Percentiles rank a stretch among this genome's conserved stretches.
Conservation (phyloP, 2,329 filamentous ascomycete genomes). For the Fusarium protoensiforme region DNA sequence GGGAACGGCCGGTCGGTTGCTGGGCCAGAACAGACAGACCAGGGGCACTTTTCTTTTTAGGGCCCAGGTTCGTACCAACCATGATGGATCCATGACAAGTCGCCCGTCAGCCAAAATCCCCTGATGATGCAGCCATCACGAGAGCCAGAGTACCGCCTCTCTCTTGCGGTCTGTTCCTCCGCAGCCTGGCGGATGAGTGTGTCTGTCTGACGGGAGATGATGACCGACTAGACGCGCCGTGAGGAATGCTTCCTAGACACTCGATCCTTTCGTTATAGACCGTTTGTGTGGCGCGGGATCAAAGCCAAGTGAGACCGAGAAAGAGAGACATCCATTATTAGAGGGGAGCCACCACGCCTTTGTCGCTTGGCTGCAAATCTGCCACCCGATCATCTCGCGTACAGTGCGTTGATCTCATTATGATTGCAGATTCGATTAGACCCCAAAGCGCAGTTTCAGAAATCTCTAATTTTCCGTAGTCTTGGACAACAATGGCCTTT, state of each 20-base stretch:
- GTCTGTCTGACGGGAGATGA: background rate
- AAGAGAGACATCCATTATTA: constrained; percentile 3
- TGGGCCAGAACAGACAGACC: constrained; percentile 9
- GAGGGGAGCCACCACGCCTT: constrained; percentile 21
- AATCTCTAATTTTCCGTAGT: constrained; percentile 15
- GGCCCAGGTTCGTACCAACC: constrained; percentile 16
- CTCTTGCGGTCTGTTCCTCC: background rate
- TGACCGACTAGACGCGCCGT: background rate
- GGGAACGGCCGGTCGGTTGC: constrained; percentile 26
- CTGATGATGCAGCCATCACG: constrained; percentile 29
- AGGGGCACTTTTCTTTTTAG: constrained; percentile 29
- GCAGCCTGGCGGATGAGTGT: constrained; percentile 6
- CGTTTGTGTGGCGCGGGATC: constrained; percentile 28
- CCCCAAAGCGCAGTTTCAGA: constrained; percentile 32
- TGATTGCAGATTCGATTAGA: constrained; percentile 19
- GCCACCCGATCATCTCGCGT: background rate
- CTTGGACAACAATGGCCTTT: background rate
- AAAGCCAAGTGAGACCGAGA: constrained; percentile 20
- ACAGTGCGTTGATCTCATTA: constrained; percentile 24
- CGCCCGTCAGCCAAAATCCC: constrained; percentile 7
- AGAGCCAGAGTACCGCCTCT: background rate
- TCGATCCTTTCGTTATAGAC: constrained; percentile 14
- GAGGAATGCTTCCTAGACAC: constrained; percentile 28
- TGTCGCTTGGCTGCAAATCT: background rate
- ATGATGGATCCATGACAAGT: constrained; percentile 25